Evolutionary conservation across 257 asterid genomes (phyloP), one percentile per base, ranked within the genome.

Genomic region (Echites panduratus): DNA sequence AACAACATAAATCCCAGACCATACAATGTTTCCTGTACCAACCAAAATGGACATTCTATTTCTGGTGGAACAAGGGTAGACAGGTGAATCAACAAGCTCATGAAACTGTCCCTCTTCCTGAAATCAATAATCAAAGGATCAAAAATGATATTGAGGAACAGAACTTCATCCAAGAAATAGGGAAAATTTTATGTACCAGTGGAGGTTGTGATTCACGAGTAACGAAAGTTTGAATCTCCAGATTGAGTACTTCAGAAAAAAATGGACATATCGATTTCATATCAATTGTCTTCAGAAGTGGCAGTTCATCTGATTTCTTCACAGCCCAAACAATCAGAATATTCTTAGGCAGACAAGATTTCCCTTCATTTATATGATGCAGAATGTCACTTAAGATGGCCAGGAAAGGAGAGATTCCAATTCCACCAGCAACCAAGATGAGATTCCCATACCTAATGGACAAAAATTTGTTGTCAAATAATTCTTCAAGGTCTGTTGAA

Each of bases 371-470:
- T 68, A 87, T 68, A 48, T 86, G 87, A 78, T 85, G 97, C 43
- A 93, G 88, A 75, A 93, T 74, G 20, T 93, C 98, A 47, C 95
- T 93, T 76, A 93, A 63, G 77, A 93, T 86, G 3, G 98, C 98
- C 22, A 89, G 75, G 75, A 93, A 93, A 16, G 98, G 97, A 1
- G 98, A 87, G 69, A 93, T 89, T 63, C 98, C 98, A 22, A 93
- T 90, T 10, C 98, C 98, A 1, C 98, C 98, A 10, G 98, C 98
- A 12, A 93, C 90, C 82, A 93, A 81, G 75, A 93, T 83, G 71
- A 90, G 93, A 73, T 87, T 87, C 82, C 87, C 95, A 14, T 90
- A 92, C 91, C 96, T 89, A 67, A 45, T 12, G 79, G 50, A 29
- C 54, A n/a, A 71, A 77, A 41, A 53, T 17, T n/a, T 45, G 9